Conservation (phyloP, 495 filamentous ascomycete species). For the Polyplosphaeria fusca region DNA sequence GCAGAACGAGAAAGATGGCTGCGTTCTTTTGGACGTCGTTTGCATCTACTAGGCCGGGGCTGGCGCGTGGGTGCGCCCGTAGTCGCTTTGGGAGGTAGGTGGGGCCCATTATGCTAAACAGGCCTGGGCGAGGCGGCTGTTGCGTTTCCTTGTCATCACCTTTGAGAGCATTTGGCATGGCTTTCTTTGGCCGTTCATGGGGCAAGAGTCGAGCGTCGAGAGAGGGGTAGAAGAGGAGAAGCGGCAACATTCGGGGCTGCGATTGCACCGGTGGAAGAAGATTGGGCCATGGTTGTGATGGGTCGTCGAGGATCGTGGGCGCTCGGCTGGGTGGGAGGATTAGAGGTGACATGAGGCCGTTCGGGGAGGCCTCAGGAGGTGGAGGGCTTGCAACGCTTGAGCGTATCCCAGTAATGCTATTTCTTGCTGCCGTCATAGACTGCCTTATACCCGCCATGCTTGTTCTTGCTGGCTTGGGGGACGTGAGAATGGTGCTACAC, state of each 20-base stretch:
- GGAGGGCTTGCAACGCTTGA: not conserved
- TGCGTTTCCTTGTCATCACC: constrained; percentile 18
- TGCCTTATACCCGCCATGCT: too few species aligned
- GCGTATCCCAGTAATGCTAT: not conserved
- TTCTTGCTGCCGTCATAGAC: constrained; percentile 3
- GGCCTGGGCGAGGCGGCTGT: constrained; percentile 18
- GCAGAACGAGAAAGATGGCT: constrained; percentile 39
- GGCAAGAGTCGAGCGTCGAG: constrained; percentile 31
- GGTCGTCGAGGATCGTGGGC: constrained; percentile 15
- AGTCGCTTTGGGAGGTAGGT: constrained; percentile 27
- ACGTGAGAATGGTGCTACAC: constrained; percentile 12
- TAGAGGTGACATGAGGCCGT: constrained; percentile 19
- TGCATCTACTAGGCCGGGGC: constrained; percentile 36
- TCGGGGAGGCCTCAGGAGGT: not conserved
- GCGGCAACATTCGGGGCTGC: constrained; percentile 22
- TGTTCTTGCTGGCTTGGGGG: not conserved
- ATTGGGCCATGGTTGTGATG: constrained; percentile 21
- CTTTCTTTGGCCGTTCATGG: constrained; percentile 24
- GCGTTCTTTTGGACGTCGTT: constrained; percentile 34
- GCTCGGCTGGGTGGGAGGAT: constrained; percentile 26
- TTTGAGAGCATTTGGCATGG: constrained; percentile 14
- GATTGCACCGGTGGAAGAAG: constrained; percentile 14
- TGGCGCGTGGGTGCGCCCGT: constrained; percentile 27
- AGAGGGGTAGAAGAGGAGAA: constrained; percentile 36
- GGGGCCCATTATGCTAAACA: constrained; percentile 27